A percentile compares a stretch with the other conserved stretches of the same genome.
Evolutionary conservation across 192 early-diverging fungal genomes (phyloP).

Genomic region (Podila epicladia): DNA sequence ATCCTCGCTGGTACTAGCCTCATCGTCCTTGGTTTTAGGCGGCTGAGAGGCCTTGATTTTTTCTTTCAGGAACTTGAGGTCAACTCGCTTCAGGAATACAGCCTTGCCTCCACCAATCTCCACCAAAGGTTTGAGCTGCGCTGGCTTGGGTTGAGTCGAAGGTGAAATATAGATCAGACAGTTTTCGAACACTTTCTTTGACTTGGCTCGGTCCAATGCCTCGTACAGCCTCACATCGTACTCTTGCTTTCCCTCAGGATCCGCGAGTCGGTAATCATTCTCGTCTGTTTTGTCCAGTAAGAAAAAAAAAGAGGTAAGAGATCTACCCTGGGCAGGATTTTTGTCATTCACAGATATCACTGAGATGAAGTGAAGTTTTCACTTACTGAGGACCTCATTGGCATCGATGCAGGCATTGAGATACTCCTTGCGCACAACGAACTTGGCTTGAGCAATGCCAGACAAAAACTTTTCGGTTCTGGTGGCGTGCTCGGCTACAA

Average conservation of each 20-base stretch:
- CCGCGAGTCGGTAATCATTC: slow-evolving; percentile 19
- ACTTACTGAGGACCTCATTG: slow-evolving; percentile 38
- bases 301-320: not conserved
- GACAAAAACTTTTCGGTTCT: slow-evolving; percentile 68
- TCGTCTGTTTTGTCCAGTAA: slow-evolving; percentile 13
- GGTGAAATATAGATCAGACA: slow-evolving; percentile 41
- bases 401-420: slow-evolving; percentile 44
- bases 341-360: too few relatives aligned
- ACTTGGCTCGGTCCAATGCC: slow-evolving; percentile 25
- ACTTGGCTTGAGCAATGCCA: slow-evolving; percentile 28
- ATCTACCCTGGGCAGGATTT: not conserved
- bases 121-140: slow-evolving; percentile 13
- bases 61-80: slow-evolving; percentile 30
- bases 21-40: not conserved
- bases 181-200: slow-evolving; percentile 33
- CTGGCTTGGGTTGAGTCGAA: slow-evolving; percentile 17
- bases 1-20: not conserved
- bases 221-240: slow-evolving; percentile 26
- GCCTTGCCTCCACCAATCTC: slow-evolving; percentile 44
- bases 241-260: slow-evolving; percentile 25
- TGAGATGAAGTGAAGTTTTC: not conserved
- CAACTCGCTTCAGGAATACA: slow-evolving; percentile 18
- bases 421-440: slow-evolving; percentile 41
- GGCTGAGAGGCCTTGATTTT: not conserved
- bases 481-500: slow-evolving; percentile 60